Evolutionary conservation across 352 stramenopile species (phyloP), one percentile per base, ranked within the genome.

Genomic region (Phytophthora sp.): DNA sequence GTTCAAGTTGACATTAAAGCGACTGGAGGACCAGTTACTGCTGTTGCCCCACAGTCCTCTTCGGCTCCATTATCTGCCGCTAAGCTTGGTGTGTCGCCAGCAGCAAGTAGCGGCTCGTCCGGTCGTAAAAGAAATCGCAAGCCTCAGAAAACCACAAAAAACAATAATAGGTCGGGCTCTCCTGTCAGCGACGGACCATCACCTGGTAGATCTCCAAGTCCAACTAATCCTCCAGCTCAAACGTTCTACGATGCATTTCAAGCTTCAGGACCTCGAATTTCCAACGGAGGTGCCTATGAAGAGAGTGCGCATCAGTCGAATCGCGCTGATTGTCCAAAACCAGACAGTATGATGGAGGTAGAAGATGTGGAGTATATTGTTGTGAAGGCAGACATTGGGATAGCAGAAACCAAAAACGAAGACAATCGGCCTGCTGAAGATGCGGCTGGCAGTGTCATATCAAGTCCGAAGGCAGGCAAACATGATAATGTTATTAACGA

Each of bases 51-150:
- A 32, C 51, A n/a, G 32, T 18, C 35, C 26, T 64, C 37, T 23
- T 46, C 50, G 15, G 30, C 58, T 43, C 42, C 30, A 3, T 58
- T 34, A 28, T 42, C 44, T 57, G 26, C 18, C 34, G 39, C 50
- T 43, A 58, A 31, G 24, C 21, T 11, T 18, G 17, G 30, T 24
- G 18, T 44, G 12, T 53, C 45, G 28, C 49, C 43, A 43, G 34
- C 55, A 20, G 15, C 39, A 35, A 63, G 31, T 43, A 43, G 24
- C 12, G 37, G 42, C 32, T 24, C 54, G 11, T 59, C 28, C n/a
- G 45, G 50, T 37, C 69, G 69, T 18, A 76, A 76, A 69, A 35
- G 66, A 15, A 69, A 66, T 44, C 72, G 72, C 20, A 81, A 81
- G 39, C 72, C 72, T 5, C 42, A 34, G 6, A 69, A 63, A 60